A percentile compares a stretch with the other conserved stretches of the same genome.
phyloP scores from a whole-genome alignment of 2,329 filamentous ascomycete species.

The Metarhizium album region DNA sequence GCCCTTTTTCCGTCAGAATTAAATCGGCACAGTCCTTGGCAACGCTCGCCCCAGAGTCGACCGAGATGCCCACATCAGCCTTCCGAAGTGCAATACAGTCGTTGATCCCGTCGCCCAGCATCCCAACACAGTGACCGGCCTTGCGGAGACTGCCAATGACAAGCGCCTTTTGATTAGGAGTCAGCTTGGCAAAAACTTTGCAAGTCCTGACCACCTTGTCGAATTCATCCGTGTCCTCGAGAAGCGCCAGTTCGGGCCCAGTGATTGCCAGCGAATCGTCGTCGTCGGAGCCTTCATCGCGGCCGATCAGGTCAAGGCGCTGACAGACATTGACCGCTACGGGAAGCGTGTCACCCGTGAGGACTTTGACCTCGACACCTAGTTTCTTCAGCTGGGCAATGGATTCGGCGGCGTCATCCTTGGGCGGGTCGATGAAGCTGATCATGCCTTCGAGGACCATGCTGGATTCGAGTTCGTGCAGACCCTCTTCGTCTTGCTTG shows the following conservation, averaged over 20 bases:
- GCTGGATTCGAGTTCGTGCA: conserved; percentile 13
- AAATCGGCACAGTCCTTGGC: conserved; percentile 20
- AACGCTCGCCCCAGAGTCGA: conserved; percentile 18
- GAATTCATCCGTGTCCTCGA: conserved; percentile 11
- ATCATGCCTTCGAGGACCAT: conserved; percentile 18
- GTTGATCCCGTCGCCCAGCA: conserved; percentile 21
- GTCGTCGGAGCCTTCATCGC: conserved; percentile 7
- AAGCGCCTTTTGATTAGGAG: conserved; percentile 16
- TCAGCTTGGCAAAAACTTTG: conserved; percentile 19
- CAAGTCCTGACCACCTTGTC: conserved; percentile 14
- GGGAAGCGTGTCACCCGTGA: conserved; percentile 17
- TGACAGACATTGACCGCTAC: conserved; percentile 20
- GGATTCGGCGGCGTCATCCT: conserved; percentile 17
- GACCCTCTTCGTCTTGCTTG: conserved; percentile 10
- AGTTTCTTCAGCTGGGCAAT: conserved; percentile 13
- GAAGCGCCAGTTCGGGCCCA: conserved; percentile 12
- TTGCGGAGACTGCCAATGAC: conserved; percentile 14
- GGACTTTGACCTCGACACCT: conserved; percentile 18
- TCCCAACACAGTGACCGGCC: conserved; percentile 17
- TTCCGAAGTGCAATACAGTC: conserved; percentile 18
- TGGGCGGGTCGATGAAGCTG: conserved; percentile 19
- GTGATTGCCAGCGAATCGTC: conserved; percentile 16
- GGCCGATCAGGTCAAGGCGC: conserved; percentile 12
- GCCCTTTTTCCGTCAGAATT: conserved; percentile 19
- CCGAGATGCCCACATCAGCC: conserved; percentile 19